phyloP scores from a whole-genome alignment of 495 filamentous ascomycete species.

The Aspergillus bertholletiae region DNA sequence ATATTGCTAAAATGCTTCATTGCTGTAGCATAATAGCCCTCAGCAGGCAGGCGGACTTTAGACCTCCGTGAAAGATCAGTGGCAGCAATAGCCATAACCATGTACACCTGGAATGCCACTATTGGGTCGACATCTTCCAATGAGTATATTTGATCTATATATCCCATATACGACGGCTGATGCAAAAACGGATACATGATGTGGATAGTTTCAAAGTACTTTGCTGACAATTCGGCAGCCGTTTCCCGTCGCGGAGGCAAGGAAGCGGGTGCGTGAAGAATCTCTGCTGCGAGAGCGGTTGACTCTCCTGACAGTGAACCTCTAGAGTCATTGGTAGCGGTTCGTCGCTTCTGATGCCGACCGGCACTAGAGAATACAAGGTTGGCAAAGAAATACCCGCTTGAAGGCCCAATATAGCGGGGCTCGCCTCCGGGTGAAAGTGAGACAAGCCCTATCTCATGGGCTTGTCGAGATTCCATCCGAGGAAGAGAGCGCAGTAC shows the following conservation, averaged over 20 bases:
- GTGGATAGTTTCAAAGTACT: conserved; percentile 41
- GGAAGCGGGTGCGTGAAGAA: conserved; percentile 33
- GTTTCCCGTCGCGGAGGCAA: conserved; percentile 33
- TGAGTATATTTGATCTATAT: conserved; percentile 29
- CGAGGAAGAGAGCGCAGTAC: neutral
- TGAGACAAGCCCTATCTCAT: conserved; percentile 39
- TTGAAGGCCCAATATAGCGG: conserved; percentile 39
- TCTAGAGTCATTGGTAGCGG: neutral
- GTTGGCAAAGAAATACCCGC: conserved; percentile 41
- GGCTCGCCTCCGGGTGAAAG: conserved; percentile 31
- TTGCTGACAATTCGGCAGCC: conserved; percentile 32
- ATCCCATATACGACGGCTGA: conserved; percentile 32
- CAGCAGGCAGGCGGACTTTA: conserved; percentile 37
- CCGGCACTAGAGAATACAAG: conserved; percentile 37
- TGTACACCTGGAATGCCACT: conserved; percentile 37
- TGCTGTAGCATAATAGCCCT: conserved; percentile 43
- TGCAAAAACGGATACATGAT: conserved; percentile 43
- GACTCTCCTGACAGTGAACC: conserved; percentile 4
- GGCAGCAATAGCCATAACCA: conserved; percentile 44
- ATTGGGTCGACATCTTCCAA: conserved; percentile 15
- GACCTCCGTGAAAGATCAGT: conserved; percentile 38
- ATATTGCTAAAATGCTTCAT: conserved; percentile 35
- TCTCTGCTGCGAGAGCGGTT: conserved; percentile 21
- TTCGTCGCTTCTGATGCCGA: conserved; percentile 16
- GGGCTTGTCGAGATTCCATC: conserved; percentile 23